These are phyloP conservation scores for Rhizopogon sp. DNA, from an alignment of 768 basidiomycete species.

Conservation along the genomic window DNA sequence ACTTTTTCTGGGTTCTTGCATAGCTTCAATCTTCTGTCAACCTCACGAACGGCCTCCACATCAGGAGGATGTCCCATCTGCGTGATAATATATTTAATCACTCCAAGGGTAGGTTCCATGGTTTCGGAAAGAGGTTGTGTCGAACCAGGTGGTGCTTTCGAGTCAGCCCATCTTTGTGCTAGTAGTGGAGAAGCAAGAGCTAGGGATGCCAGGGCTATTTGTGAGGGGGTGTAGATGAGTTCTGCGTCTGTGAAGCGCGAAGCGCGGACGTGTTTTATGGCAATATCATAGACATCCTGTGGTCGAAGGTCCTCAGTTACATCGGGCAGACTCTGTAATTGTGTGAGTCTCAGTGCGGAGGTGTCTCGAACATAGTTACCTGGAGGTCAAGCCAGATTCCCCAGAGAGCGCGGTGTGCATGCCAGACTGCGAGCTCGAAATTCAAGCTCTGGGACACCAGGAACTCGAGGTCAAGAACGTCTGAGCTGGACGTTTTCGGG, in stretches of 20 bases:
- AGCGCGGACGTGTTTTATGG: slow-evolving; percentile 62
- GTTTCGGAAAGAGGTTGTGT: slow-evolving; percentile 12
- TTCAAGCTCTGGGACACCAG: slow-evolving; percentile 90
- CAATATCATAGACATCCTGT: slow-evolving; percentile 57
- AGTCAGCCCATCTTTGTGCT: slow-evolving; percentile 54
- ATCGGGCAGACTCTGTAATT: slow-evolving; percentile 52
- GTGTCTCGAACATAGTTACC: slow-evolving; percentile 36
- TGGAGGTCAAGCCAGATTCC: slow-evolving; percentile 87
- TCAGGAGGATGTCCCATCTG: slow-evolving; percentile 59
- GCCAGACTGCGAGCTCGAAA: slow-evolving; percentile 95
- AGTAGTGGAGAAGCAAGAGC: slow-evolving; percentile 59
- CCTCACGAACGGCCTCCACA: slow-evolving; percentile 79
- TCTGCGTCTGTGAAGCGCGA: slow-evolving; percentile 90
- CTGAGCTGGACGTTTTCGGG: slow-evolving; percentile 71
- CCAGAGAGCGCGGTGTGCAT: slow-evolving; percentile 83
- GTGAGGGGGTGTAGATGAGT: slow-evolving; percentile 87
- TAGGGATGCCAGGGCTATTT: slow-evolving; percentile 83
- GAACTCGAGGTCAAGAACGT: slow-evolving; percentile 93
- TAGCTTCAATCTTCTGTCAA: slow-evolving; percentile 79
- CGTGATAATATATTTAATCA: slow-evolving; percentile 53
- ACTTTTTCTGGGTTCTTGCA: slow-evolving; percentile 98
- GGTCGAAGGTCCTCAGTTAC: slow-evolving; percentile 40
- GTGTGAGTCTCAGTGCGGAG: slow-evolving; percentile 6
- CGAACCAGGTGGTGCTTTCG: slow-evolving; percentile 25
- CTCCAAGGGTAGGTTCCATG: slow-evolving; percentile 27